Evolutionary conservation across 179 eudicot genomes (phyloP).

Genomic region (Corrigiola litoralis): DNA sequence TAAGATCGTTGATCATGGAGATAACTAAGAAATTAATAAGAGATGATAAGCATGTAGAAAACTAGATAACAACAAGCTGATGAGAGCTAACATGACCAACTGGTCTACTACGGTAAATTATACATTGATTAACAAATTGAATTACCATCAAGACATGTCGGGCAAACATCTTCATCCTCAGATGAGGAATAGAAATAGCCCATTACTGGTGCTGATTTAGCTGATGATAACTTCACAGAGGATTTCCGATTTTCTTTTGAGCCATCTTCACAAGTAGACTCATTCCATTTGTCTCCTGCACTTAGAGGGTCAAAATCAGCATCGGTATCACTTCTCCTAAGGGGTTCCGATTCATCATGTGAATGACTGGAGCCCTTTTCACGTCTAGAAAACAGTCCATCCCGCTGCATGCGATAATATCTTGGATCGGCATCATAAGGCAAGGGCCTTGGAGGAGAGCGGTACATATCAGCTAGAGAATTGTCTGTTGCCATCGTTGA

Average conservation of each 20-base stretch:
- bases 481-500: conserved; percentile 52
- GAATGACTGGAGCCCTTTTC: conserved; percentile 80
- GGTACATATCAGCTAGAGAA: conserved; percentile 63
- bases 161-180: conserved; percentile 84
- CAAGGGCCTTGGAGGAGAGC: conserved; percentile 86
- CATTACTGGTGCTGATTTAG: conserved; percentile 36
- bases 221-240: conserved; percentile 46
- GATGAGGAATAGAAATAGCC: conserved; percentile 53
- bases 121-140: background rate
- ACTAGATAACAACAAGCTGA: background rate
- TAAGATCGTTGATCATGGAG: too few relatives aligned
- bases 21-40: background rate
- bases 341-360: conserved; percentile 68
- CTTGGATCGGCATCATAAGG: conserved; percentile 94
- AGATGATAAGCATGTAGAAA: background rate
- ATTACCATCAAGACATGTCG: conserved; percentile 81
- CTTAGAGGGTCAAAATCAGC: conserved; percentile 33
- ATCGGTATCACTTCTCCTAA: conserved; percentile 52
- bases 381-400: conserved; percentile 67
- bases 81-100: background rate
- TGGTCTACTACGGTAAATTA: too few relatives aligned
- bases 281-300: conserved; percentile 39
- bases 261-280: conserved; percentile 34
- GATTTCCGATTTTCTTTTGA: conserved; percentile 40
- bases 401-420: conserved; percentile 54